Conservation (phyloP, 495 filamentous ascomycete genomes). For the Podospora didyma region DNA sequence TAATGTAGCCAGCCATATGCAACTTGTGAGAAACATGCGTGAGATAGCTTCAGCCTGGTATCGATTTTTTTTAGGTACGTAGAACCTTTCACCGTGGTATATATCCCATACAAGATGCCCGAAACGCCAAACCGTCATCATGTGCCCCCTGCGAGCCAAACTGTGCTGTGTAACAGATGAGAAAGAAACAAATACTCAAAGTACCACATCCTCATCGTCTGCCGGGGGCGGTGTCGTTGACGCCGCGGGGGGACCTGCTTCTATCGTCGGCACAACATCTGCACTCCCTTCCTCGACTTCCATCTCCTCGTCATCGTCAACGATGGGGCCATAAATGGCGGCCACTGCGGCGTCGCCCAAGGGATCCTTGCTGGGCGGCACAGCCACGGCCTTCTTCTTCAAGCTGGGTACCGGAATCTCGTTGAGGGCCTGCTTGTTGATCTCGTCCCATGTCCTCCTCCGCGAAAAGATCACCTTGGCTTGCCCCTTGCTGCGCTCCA, state of each 20-base stretch:
- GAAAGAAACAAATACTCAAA: constrained; percentile 5
- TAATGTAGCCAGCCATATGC: too few species aligned
- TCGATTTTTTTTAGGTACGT: background rate
- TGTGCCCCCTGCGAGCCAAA: background rate
- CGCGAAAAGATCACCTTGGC: constrained; percentile 56
- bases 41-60: background rate
- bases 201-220: constrained; percentile 21
- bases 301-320: constrained; percentile 22
- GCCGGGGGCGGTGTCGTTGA: background rate
- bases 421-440: constrained; percentile 43
- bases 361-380: background rate
- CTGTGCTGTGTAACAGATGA: too few species aligned
- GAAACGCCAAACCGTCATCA: constrained; percentile 6
- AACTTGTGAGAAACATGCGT: too few species aligned
- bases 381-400: constrained; percentile 15
- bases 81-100: constrained; percentile 6
- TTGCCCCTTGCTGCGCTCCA: constrained; percentile 59
- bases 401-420: constrained; percentile 4
- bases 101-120: background rate
- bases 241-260: background rate
- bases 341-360: constrained; percentile 21
- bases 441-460: constrained; percentile 55
- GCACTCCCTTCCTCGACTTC: constrained; percentile 5
- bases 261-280: background rate
- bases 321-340: constrained; percentile 17